Evolutionary conservation across 495 filamentous ascomycete genomes (phyloP).

Genomic region (Filosporella fistucella): DNA sequence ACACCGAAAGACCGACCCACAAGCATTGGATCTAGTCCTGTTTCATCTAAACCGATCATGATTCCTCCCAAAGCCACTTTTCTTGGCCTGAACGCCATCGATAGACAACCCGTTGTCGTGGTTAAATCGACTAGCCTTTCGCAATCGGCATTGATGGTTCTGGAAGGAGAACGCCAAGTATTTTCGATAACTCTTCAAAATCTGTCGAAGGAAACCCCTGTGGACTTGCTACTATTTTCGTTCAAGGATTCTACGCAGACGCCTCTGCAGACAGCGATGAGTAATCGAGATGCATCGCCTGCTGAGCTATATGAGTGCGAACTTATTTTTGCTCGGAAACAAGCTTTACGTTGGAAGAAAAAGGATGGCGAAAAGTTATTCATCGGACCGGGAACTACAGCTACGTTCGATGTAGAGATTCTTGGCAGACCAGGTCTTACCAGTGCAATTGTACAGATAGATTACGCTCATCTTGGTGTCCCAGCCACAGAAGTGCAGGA

Average conservation of each 20-base stretch:
- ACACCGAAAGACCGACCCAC: constrained; percentile 43
- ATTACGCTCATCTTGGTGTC: constrained; percentile 71
- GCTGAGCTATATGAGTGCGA: constrained; percentile 83
- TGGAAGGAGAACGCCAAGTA: constrained; percentile 75
- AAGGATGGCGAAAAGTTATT: constrained; percentile 45
- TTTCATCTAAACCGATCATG: constrained; percentile 20
- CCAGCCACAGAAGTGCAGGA: constrained; percentile 54
- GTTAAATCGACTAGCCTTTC: constrained; percentile 73
- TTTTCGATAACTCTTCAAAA: constrained; percentile 84
- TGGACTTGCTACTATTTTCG: constrained; percentile 81
- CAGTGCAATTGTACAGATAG: constrained; percentile 75
- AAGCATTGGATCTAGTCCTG: constrained; percentile 35
- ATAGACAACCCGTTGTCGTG: constrained; percentile 68
- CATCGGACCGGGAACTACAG: constrained; percentile 64
- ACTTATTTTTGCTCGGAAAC: constrained; percentile 67
- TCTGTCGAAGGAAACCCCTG: constrained; percentile 60
- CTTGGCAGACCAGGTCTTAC: constrained; percentile 81
- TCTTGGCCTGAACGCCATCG: constrained; percentile 55
- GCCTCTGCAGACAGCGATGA: constrained; percentile 68
- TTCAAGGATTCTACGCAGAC: constrained; percentile 84
- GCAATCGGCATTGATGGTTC: constrained; percentile 84
- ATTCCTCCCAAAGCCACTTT: constrained; percentile 27
- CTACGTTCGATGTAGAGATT: constrained; percentile 77
- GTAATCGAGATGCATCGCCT: constrained; percentile 67
- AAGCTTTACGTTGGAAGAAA: constrained; percentile 62